Base-by-base conservation (phyloP, 1,284 basidiomycete genomes). In the Coniferiporia weirii region DNA sequence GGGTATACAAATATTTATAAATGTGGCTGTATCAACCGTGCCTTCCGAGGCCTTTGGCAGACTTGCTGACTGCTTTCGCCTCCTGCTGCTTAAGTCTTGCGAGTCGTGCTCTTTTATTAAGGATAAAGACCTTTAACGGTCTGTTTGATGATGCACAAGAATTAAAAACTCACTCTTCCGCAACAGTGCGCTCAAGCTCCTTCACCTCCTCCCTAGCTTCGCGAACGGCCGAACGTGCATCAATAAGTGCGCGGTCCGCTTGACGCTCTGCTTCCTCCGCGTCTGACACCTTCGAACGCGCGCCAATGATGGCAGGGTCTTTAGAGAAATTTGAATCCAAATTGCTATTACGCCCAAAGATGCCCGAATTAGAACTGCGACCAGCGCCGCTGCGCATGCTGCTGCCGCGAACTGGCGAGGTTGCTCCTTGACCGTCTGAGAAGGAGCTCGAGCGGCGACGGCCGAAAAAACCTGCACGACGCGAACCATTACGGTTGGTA, bases 51-150 rank as follows among this genome's bases (percentile, higher is more conserved):
- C 75, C 73, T 54, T 75, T 74, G 10, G 79, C 78, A 57, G 71
- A 77, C 72, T 81, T 83, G 69, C 74, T 79, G 64, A 87, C 78
- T 27, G 72, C 72, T 70, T 82, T 82, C 2, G 79, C 78, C 64
- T 84, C 80, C 22, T 76, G 77, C 66, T 82, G 80, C 67, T 84
- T 85, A 6, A 77, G 75, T 67, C 79, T 80, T 10, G 83, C 82
- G 55, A 80, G 79, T 57, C 72, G 73, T 12, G 79, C 75, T 52
- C 83, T 85, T 64, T 56, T 62, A 22, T 6, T 19, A 32, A 27
- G 49, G 50, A 52, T 20, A 17, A n/a, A 49, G n/a, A n/a, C n/a
- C n/a, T n/a, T n/a, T n/a, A n/a, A n/a, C n/a, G n/a, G n/a, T n/a
- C n/a, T n/a, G 3, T 54, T 40, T 13, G 2, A 20, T 32, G 51